phyloP scores from a whole-genome alignment of 257 asterid genomes.

The Solanum virginianum region DNA sequence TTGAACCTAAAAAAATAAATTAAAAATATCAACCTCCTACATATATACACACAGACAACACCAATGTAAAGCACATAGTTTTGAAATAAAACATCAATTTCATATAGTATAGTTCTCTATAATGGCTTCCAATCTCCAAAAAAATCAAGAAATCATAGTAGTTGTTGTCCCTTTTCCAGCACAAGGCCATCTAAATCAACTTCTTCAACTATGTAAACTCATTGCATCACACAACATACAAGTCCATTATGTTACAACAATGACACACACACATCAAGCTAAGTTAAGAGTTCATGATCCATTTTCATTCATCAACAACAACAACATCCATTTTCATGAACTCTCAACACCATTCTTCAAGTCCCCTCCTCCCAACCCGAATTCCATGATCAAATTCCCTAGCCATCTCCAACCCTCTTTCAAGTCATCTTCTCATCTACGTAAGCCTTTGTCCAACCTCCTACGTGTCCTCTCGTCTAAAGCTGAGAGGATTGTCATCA shows the following conservation, averaged over 20 bases:
- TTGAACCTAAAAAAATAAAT: neutral
- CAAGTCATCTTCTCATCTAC: conserved; percentile 25
- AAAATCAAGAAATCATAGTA: conserved; percentile 16
- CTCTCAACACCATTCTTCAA: conserved; percentile 10
- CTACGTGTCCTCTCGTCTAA: conserved; percentile 7
- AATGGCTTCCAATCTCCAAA: neutral
- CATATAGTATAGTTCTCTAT: neutral
- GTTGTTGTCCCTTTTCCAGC: conserved; percentile 64
- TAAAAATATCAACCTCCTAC: neutral
- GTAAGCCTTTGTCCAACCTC: conserved; percentile 23
- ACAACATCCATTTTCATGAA: conserved; percentile 28
- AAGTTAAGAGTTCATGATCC: conserved; percentile 39
- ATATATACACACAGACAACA: neutral
- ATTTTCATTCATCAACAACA: conserved; percentile 8
- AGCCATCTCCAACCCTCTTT: conserved; percentile 33
- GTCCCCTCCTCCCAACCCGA: conserved; percentile 20
- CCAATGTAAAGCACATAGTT: neutral
- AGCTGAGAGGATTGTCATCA: conserved; percentile 16
- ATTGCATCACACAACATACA: conserved; percentile 26
- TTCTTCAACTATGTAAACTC: conserved; percentile 63
- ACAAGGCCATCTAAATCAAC: conserved; percentile 79
- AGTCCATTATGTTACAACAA: conserved; percentile 42
- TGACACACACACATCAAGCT: conserved; percentile 49
- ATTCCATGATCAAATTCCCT: conserved; percentile 15
- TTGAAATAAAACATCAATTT: neutral